Evolutionary conservation across 441 rosid species (phyloP).

Genomic region (Populus hybrid): DNA sequence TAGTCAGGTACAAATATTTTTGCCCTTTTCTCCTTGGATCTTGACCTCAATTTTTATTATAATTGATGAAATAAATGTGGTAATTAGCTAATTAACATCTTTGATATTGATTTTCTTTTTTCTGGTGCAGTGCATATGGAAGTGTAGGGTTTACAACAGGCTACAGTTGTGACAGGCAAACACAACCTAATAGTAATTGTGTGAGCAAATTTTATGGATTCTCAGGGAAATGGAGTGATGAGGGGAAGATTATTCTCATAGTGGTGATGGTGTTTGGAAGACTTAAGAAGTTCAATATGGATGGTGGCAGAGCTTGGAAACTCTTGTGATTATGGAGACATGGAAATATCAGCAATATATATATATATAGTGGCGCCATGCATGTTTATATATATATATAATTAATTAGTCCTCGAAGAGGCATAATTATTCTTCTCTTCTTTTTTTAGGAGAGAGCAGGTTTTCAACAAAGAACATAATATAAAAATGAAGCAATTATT

Average conservation of each 20-base stretch:
- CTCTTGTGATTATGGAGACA: conserved; percentile 20
- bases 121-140: conserved; percentile 52
- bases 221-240: conserved; percentile 52
- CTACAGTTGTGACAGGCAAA: conserved; percentile 47
- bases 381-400: background rate
- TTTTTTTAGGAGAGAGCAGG: background rate
- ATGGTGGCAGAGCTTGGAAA: conserved; percentile 54
- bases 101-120: background rate
- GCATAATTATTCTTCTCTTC: background rate
- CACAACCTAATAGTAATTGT: conserved; percentile 26
- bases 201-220: conserved; percentile 44
- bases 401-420: background rate
- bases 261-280: conserved; percentile 63
- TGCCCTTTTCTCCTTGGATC: background rate
- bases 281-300: conserved; percentile 48
- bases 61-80: background rate
- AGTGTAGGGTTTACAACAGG: conserved; percentile 68
- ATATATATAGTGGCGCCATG: background rate
- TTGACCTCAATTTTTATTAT: background rate
- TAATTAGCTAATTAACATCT: background rate
- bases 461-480: background rate
- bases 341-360: background rate
- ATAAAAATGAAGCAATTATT: background rate
- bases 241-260: conserved; percentile 47
- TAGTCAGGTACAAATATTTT: conserved; percentile 39